Base-by-base conservation (phyloP, 768 basidiomycete species). In the Chalciporus piperatus region DNA sequence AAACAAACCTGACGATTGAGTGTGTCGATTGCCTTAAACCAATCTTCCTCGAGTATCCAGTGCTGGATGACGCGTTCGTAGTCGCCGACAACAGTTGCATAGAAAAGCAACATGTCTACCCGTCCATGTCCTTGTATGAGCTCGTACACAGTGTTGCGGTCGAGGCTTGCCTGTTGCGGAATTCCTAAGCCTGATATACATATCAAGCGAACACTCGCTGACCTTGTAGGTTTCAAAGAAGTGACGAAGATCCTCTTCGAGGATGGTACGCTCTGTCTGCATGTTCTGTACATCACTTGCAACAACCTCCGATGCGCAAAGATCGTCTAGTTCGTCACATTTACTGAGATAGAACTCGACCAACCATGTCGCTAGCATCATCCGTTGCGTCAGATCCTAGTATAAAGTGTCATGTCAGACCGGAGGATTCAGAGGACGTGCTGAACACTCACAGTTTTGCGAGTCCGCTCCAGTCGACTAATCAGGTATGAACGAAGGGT, bases 321-420 rank as follows among this genome's bases (percentile, higher is more conserved):
- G 76, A 63, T 98, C 97, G 63, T 99, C 97, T 45, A 98, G 74
- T 55, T 96, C 92, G 62, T 97, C 96, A 68, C 91, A 93, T 74
- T 97, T 98, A 70, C 89, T 89, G 14, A 99, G 82, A 65, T 94
- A 98, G 57, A 98, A 92, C 69, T 99, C 97, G 27, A 97, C 87
- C 12, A 99, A 83, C 97, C 97, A 99, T 0, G 94, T 98, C 16
- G 97, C 95, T 17, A 99, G 74, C 85, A 98, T 93, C 87, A 94
- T 94, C 37, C 97, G 81, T 67, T 98, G 95, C 0, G 92, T 94
- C 35, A 89, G 59, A 61, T 97, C 93, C 95, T 98, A 50, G 33
- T 39, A 30, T 39, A 40, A 11, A 11, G 22, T 20, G n/a, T 41
- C 20, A 52, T 35, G 47, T 42, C 13, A 28, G 33, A 45, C 19